Base-by-base conservation (phyloP, 2,329 filamentous ascomycete species). In the Trichoderma atroviride region DNA sequence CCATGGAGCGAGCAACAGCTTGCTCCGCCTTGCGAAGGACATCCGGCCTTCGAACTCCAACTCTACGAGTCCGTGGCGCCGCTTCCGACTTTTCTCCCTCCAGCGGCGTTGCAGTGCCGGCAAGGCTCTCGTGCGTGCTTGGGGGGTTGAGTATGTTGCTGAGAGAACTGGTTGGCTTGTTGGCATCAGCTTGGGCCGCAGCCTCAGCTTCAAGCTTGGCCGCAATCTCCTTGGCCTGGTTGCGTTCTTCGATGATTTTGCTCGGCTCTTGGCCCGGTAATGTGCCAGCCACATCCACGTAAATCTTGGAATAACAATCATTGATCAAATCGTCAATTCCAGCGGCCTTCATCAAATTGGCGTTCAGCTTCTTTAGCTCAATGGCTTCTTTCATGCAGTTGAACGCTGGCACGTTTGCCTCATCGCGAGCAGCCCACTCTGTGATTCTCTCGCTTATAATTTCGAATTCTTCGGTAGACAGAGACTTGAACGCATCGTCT, bases 311-410 rank as follows among this genome's bases (percentile, higher is more conserved):
- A 79, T 97, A 99, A 60, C 92, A 90, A 79, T 99, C 96, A 27
- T 91, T 92, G 73, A 97, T 92, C n/a, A 98, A 86, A 76, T 99
- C 96, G 75, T 99, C 96, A 56, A 98, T 95, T 11, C 90, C 85
- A 0, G 89, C 87, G 0, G 91, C 87, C 79, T 97, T 97, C 87
- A 96, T 96, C 9, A 97, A 85, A 58, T 91, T 91, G 52, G 91
- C 90, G 76, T 99, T 99, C 56, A 97, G 86, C 77, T 88, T 89
- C 77, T 89, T 89, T 53, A 88, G 73, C 71, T 89, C 87, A 11
- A 88, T 84, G 0, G 83, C 81, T 58, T 89, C 87, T 74, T 85
- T 87, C 78, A 89, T 82, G 68, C 86, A 87, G 58, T 80, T 81
- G 62, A 89, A 81, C 1, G 84, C 83, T 0, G 79, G 75, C 63